These are phyloP conservation scores for Mycena chlorophos DNA, from an alignment of 768 basidiomycete genomes.

Conservation along the genomic window DNA sequence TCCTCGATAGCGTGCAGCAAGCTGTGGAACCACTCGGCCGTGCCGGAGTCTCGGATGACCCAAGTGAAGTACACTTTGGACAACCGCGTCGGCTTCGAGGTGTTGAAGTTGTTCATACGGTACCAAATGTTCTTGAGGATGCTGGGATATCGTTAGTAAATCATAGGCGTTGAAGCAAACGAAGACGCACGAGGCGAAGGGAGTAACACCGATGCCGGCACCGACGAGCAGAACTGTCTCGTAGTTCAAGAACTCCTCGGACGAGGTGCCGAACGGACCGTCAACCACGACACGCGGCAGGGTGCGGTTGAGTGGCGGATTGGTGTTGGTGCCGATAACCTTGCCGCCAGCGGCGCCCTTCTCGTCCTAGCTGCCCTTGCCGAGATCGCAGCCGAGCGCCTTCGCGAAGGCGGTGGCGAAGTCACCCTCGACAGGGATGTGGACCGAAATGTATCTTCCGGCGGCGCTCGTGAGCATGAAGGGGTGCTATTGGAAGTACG, in stretches of 20 bases:
- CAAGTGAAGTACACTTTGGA: no score
- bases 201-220: no score
- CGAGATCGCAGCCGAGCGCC: constrained; percentile 85
- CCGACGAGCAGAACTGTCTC: constrained; percentile 85
- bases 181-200: no score
- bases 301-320: constrained; percentile 66
- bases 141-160: no score
- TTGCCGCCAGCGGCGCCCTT: no score
- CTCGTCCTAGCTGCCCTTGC: constrained; percentile 30
- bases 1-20: constrained; percentile 92
- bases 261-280: constrained; percentile 91
- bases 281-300: constrained; percentile 96
- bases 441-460: constrained; percentile 95
- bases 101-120: no score
- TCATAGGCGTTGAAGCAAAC: no score
- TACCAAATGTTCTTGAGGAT: no score
- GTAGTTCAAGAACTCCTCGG: constrained; percentile 88
- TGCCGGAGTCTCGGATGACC: no score
- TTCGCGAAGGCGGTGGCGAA: constrained; percentile 82
- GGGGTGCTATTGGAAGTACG: constrained; percentile 96
- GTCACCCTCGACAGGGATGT: constrained; percentile 88
- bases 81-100: no score
- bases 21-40: constrained; percentile 93
- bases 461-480: constrained; percentile 94
- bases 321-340: no score